Base-by-base conservation (phyloP, 768 basidiomycete species). In the Tulasnella sp. region DNA sequence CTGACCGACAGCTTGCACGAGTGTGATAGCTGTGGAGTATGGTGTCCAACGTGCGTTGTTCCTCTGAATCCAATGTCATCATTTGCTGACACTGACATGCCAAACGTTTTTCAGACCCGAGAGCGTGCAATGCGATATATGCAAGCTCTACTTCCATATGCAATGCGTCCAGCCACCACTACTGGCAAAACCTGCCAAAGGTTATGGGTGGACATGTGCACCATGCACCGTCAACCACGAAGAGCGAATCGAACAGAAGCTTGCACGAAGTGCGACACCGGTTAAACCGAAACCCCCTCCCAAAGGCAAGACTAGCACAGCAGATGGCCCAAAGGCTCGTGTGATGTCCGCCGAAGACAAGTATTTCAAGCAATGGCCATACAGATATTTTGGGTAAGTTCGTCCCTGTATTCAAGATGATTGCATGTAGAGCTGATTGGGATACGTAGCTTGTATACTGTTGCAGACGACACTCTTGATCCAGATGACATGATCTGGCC, bases 401-500 rank as follows among this genome's bases (percentile, higher is more conserved):
- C 22, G 19, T 31, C 12, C 24, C n/a, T 41, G 17, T 49, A 3
- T 46, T 45, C 24, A n/a, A 12, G 24, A 27, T 7, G 34, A 38
- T 57, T 15, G 38, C 21, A 51, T 12, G 12, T 29, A 49, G 53
- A 62, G 21, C 8, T 21, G 19, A 41, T 25, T 60, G 38, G 12
- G 1, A 42, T 49, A 12, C n/a, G 30, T 69, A 94, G 92, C 25
- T 80, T 85, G 73, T 85, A 92, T 72, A 96, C 91, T 3, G 80
- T 89, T 51, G 91, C 90, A 30, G 87, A 92, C 70, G 92, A 96
- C 71, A 90, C 92, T 22, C 63, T 70, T 92, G 94, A 98, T 76
- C 83, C 90, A 49, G 92, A 99, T 70, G 94, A 99, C 73, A 81
- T 92, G 60, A 94, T 98, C 69, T 97, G 92, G 70, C 93, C 94